phyloP scores from a whole-genome alignment of 2,329 filamentous ascomycete species.

The Fusarium sp. region DNA sequence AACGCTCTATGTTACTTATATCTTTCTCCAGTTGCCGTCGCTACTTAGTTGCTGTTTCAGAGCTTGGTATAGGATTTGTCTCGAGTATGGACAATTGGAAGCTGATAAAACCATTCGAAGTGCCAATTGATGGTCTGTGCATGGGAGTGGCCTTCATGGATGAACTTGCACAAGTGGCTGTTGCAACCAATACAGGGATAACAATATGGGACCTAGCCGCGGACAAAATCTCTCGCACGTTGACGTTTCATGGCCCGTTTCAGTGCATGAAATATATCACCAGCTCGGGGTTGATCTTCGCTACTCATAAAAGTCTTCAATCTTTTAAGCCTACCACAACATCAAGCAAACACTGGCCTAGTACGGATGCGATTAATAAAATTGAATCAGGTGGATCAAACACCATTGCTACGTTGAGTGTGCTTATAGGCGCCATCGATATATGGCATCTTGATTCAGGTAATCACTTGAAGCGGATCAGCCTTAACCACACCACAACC shows the following conservation, averaged over 20 bases:
- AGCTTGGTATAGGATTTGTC: background rate
- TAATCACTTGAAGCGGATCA: background rate
- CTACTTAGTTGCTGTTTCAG: background rate
- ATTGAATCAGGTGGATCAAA: background rate
- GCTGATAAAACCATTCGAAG: background rate
- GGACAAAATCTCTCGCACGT: background rate
- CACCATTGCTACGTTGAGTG: background rate
- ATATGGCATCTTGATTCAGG: background rate
- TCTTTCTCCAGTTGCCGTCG: background rate
- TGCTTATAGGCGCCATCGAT: background rate
- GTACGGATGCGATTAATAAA: accelerated
- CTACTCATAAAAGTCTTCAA: no score
- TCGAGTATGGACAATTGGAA: background rate
- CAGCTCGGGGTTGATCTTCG: no score
- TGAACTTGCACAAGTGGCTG: background rate
- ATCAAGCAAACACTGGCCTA: background rate
- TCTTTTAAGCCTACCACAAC: no score
- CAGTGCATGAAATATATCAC: background rate
- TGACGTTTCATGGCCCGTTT: accelerated
- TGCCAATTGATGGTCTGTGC: no score
- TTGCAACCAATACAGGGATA: background rate
- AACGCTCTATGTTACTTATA: background rate
- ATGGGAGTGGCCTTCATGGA: no score
- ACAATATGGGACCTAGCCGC: background rate
- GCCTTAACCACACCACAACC: background rate